phyloP scores from a whole-genome alignment of 2,329 filamentous ascomycete genomes.

The Botrytis medusae region DNA sequence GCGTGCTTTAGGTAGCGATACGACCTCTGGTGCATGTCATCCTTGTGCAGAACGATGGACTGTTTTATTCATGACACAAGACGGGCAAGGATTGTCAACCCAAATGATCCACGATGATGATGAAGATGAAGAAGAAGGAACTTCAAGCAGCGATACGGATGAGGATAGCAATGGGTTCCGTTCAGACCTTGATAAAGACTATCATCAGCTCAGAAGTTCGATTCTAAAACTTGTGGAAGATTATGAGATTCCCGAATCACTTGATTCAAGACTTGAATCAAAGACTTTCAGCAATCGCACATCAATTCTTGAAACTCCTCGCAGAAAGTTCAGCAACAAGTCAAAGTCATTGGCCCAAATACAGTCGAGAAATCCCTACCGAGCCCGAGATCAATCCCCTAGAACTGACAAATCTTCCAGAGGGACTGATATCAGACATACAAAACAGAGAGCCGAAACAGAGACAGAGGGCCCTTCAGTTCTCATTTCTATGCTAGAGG shows the following conservation, averaged over 20 bases:
- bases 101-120: constrained; percentile 71
- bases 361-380: constrained; percentile 60
- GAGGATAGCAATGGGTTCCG: constrained; percentile 56
- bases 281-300: constrained; percentile 72
- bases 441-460: constrained; percentile 29
- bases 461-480: constrained; percentile 49
- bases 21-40: constrained; percentile 66
- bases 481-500: constrained; percentile 71
- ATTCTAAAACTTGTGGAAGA: constrained; percentile 80
- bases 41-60: constrained; percentile 83
- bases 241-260: constrained; percentile 71
- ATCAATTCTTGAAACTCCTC: constrained; percentile 47
- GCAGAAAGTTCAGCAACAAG: constrained; percentile 60
- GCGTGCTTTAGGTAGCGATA: constrained; percentile 62
- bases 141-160: constrained; percentile 59
- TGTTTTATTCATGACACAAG: constrained; percentile 73
- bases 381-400: constrained; percentile 35
- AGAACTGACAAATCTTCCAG: constrained; percentile 25
- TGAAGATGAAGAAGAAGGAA: constrained; percentile 66
- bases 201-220: constrained; percentile 76
- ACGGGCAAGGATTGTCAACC: constrained; percentile 68
- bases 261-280: constrained; percentile 58
- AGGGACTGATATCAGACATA: constrained; percentile 25
- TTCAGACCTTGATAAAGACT: constrained; percentile 72
- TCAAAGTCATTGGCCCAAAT: constrained; percentile 50